Conservation (phyloP, 2,329 filamentous ascomycete genomes). For the Pestalotiopsis sp. region DNA sequence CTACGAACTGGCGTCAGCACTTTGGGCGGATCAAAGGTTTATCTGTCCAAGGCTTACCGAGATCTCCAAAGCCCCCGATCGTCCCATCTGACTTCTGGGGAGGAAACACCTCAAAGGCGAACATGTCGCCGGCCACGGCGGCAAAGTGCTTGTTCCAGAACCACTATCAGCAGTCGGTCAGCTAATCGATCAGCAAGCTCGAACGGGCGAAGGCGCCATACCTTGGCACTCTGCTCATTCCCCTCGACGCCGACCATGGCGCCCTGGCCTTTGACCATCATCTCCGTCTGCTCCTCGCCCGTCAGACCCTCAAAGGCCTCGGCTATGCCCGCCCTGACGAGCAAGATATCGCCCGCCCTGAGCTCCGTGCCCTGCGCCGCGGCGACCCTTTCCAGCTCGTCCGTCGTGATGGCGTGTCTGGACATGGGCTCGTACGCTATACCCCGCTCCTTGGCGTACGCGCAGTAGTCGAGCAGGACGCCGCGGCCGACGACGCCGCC, state of each 20-base stretch:
- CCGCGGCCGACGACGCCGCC: slow-evolving; percentile 53
- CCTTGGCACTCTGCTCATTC: slow-evolving; percentile 45
- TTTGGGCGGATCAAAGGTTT: not conserved
- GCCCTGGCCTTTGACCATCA: slow-evolving; percentile 26
- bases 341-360: slow-evolving; percentile 55
- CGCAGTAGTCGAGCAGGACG: slow-evolving; percentile 54
- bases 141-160: slow-evolving; percentile 60
- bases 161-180: slow-evolving; percentile 40
- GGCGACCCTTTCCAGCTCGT: slow-evolving; percentile 45
- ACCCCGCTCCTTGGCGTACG: slow-evolving; percentile 42
- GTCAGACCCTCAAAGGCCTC: slow-evolving; percentile 40
- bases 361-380: slow-evolving; percentile 44
- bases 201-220: not conserved
- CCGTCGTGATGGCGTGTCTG: slow-evolving; percentile 43
- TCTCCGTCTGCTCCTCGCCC: slow-evolving; percentile 17
- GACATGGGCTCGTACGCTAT: slow-evolving; percentile 41
- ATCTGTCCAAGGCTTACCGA: slow-evolving; percentile 9
- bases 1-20: not conserved
- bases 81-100: slow-evolving; percentile 29
- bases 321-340: slow-evolving; percentile 51
- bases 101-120: slow-evolving; percentile 55
- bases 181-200: not conserved
- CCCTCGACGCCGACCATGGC: slow-evolving; percentile 49
- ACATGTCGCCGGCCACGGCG: slow-evolving; percentile 58
- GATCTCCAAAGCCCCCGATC: slow-evolving; percentile 5